Conservation (phyloP, 805 yeast genomes). For the Kazachstania martiniae region DNA sequence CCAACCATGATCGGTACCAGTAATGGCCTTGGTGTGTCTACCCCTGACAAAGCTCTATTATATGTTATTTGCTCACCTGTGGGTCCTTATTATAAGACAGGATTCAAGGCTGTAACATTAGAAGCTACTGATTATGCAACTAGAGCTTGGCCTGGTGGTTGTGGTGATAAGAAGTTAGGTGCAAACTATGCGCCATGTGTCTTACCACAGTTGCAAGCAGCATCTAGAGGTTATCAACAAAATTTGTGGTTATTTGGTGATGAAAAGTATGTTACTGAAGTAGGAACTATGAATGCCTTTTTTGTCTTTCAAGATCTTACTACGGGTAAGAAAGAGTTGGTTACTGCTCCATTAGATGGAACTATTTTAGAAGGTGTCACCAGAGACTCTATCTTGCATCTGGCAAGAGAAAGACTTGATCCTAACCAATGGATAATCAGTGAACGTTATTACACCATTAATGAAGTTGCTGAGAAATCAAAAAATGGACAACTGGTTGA, state of each 20-base stretch:
- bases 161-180: slow-evolving; percentile 90
- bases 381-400: slow-evolving; percentile 70
- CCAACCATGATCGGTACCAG: slow-evolving; percentile 94
- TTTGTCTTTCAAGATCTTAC: slow-evolving; percentile 63
- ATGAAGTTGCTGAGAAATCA: slow-evolving; percentile 70
- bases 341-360: slow-evolving; percentile 93
- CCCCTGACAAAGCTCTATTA: slow-evolving; percentile 71
- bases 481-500: slow-evolving; percentile 74
- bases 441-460: slow-evolving; percentile 76
- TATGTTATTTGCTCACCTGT: slow-evolving; percentile 91
- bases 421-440: slow-evolving; percentile 66
- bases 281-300: slow-evolving; percentile 94
- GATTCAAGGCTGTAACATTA: slow-evolving; percentile 86
- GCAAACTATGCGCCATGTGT: slow-evolving; percentile 96
- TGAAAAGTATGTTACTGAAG: slow-evolving; percentile 82
- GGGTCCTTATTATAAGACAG: slow-evolving; percentile 90
- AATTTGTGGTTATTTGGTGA: slow-evolving; percentile 94
- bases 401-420: slow-evolving; percentile 67
- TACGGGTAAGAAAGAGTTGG: slow-evolving; percentile 80
- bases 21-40: slow-evolving; percentile 74
- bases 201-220: slow-evolving; percentile 82
- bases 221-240: slow-evolving; percentile 83
- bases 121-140: slow-evolving; percentile 94
- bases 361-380: slow-evolving; percentile 95
- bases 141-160: slow-evolving; percentile 99